Evolutionary conservation across 83 land plant genomes (phyloP).

Genomic region (Picea mariana): DNA sequence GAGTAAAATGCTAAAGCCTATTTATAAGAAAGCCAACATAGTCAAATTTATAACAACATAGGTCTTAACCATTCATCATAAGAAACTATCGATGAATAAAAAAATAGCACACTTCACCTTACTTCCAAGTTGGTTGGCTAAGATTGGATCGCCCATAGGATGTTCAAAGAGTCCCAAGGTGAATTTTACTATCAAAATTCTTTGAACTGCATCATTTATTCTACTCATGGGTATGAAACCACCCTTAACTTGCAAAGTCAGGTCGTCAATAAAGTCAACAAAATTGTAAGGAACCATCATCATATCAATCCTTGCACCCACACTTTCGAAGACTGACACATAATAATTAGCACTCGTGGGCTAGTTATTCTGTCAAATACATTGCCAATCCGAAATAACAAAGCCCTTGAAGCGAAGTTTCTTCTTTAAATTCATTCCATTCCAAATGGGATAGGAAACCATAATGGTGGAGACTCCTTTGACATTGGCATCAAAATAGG

Average conservation of each 20-base stretch:
- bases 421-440: constrained; percentile 59
- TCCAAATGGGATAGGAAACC: constrained; percentile 70
- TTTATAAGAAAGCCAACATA: too few relatives aligned
- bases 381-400: constrained; percentile 69
- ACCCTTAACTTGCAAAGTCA: constrained; percentile 13
- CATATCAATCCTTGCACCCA: not conserved
- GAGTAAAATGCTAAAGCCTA: constrained; percentile 35
- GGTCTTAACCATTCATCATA: too few relatives aligned
- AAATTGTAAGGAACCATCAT: constrained; percentile 11
- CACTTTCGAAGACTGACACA: constrained; percentile 45
- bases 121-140: constrained; percentile 22
- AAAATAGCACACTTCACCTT: constrained; percentile 17
- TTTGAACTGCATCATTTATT: too few relatives aligned
- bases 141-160: constrained; percentile 32
- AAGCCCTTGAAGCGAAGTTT: constrained; percentile 68
- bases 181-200: constrained; percentile 40
- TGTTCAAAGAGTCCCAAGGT: constrained; percentile 60
- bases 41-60: too few relatives aligned
- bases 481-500: too few relatives aligned
- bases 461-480: constrained; percentile 69
- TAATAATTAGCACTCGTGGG: constrained; percentile 33
- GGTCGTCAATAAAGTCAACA: constrained; percentile 38
- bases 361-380: constrained; percentile 48
- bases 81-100: constrained; percentile 23
- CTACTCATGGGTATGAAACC: too few relatives aligned